Evolutionary conservation across 2,329 filamentous ascomycete genomes (phyloP), one percentile per base, ranked within the genome.

Genomic region (Alternaria arborescens): DNA sequence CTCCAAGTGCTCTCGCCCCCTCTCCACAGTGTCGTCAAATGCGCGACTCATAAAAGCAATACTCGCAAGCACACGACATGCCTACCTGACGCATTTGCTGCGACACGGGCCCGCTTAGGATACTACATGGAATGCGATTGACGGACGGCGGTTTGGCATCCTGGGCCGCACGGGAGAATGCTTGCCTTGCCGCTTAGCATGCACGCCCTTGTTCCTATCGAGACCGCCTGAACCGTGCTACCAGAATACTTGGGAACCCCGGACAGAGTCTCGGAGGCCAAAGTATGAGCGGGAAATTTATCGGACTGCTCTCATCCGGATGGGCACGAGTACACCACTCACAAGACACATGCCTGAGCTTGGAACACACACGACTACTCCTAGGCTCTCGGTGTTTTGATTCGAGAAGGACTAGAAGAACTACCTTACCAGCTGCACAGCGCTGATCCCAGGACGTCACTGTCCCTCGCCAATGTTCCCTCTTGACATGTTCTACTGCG

Each of bases 161-260:
- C 43, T 43, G 47, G 38, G 30, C 46, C 48, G 58, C 52, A 58
- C 53, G 56, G 53, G 48, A 65, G 38, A 63, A 63, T 58, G 66
- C 62, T 60, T 55, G 65, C 60, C 60, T 54, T 60, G 61, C 61
- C 65, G 61, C 65, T 65, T 62, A 62, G 41, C 56, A 61, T 62
- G 66, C 66, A 67, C 38, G 52, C 65, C 58, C 66, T 59, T 58
- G 65, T 47, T 61, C 60, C 54, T 61, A 53, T 58, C 32, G 48
- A 63, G 52, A 65, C 62, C 65, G 63, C 62, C 38, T 70, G 67
- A 63, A 67, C 68, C 68, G 68, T 72, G 70, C 70, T 58, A 61
- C 61, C 46, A 41, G 50, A 34, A 18, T 26, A 4, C 50, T 52
- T 38, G 50, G 50, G 36, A 52, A 28, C 50, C 46, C 46, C 46